Evolutionary conservation across 2,329 filamentous ascomycete genomes (phyloP), one percentile per base, ranked within the genome.

Genomic region (Colletotrichum aenigma): DNA sequence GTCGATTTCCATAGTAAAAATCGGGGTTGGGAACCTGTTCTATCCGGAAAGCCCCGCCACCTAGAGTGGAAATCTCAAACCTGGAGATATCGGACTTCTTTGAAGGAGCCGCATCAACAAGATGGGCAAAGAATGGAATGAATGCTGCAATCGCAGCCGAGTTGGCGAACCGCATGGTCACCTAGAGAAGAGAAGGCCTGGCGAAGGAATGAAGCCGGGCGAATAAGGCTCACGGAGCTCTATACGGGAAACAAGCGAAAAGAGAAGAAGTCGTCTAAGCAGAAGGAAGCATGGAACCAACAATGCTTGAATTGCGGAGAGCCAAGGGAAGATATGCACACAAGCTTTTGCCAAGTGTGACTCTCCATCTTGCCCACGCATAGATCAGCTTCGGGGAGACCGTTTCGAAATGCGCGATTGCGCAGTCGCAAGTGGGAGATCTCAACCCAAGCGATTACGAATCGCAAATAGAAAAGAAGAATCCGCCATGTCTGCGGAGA

Each of bases 11-110:
- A 26, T 78, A 78, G 38, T 77, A 77, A 78, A 83, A 87, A 43
- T 81, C 80, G 70, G 81, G 79, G 71, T 87, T 87, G 34, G 82
- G 81, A 4, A 86, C 81, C 79, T 87, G 86, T 3, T 80, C 76
- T 62, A 87, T 79, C 71, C 82, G 82, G 76, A 87, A 85, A n/a
- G 82, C 83, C 75, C 82, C 80, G 12, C 86, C 85, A n/a, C 84
- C 85, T 12, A 85, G 77, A 2, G 81, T 83, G n/a, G 83, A 79
- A 18, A 85, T 80, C 64, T 83, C 78, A 71, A 84, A 62, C 58
- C 58, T 62, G 28, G 58, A 80, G 26, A 70, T 21, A 26, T 79
- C 79, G 32, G 81, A 77, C 69, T 81, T 80, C 18, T 78, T 79
- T n/a, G 56, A 30, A 21, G 79, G 79, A 16, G 82, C 82, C 34